Conservation (phyloP, 805 yeast species). For the Yamadazyma kitorensis region DNA sequence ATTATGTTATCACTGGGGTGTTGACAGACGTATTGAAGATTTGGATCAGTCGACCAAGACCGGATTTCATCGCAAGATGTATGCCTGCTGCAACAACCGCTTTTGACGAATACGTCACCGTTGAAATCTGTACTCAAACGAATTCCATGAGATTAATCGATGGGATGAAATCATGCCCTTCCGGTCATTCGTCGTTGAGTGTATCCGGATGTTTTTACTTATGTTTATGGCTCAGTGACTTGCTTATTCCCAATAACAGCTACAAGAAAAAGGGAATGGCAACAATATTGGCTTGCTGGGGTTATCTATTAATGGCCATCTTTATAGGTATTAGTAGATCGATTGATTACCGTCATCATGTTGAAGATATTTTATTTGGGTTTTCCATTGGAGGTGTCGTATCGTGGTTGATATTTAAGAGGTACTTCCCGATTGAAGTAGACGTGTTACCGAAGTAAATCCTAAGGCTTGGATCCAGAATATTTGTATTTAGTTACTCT, state of each 20-base stretch:
- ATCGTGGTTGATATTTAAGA: constrained; percentile 14
- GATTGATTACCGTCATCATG: constrained; percentile 38
- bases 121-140: constrained; percentile 32
- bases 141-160: constrained; percentile 24
- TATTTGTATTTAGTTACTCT: not conserved
- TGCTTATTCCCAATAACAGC: constrained; percentile 1
- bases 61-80: constrained; percentile 43
- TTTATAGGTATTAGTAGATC: constrained; percentile 32
- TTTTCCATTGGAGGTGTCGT: constrained; percentile 21
- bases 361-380: constrained; percentile 29
- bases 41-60: constrained; percentile 42
- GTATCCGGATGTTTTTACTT: constrained; percentile 33
- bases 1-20: constrained; percentile 27
- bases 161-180: constrained; percentile 41
- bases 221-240: constrained; percentile 29
- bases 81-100: constrained; percentile 26
- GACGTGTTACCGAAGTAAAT: constrained; percentile 6
- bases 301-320: constrained; percentile 25
- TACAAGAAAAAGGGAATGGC: constrained; percentile 2
- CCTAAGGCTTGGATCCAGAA: not conserved
- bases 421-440: constrained; percentile 10
- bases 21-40: constrained; percentile 37
- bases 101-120: constrained; percentile 21
- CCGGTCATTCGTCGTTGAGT: constrained; percentile 38
- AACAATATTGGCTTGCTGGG: too few relatives aligned